Conservation (phyloP, 139 green algal genomes). For the Astrephomene gubernaculifera region DNA sequence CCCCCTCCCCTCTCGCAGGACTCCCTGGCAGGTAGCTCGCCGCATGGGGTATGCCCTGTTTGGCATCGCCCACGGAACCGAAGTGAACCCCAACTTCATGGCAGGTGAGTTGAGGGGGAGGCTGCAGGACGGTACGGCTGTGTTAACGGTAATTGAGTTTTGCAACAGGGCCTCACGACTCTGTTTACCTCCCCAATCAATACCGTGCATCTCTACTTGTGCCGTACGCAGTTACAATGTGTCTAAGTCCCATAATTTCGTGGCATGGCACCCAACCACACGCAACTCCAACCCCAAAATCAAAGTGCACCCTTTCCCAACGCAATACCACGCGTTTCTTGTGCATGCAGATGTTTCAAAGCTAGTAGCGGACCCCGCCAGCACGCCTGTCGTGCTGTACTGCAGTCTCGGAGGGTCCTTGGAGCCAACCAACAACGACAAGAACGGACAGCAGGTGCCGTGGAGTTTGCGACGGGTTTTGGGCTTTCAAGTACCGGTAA, state of each 20-base stretch:
- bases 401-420: constrained; percentile 78
- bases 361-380: constrained; percentile 3
- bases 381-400: constrained; percentile 59
- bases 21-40: constrained; percentile 58
- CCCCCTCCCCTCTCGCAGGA: constrained; percentile 39
- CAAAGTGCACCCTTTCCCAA: neutral
- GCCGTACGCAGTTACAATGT: neutral
- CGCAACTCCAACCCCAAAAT: neutral
- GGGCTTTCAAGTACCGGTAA: neutral
- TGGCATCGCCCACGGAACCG: constrained; percentile 79
- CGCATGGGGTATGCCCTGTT: constrained; percentile 77
- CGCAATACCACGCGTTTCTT: neutral
- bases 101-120: constrained; percentile 31
- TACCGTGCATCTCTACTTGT: neutral
- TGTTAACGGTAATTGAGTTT: neutral
- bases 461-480: neutral
- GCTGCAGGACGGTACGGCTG: too few relatives aligned
- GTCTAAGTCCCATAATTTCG: neutral
- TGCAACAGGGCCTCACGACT: neutral
- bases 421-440: constrained; percentile 59
- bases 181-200: neutral
- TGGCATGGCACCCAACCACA: neutral
- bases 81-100: constrained; percentile 76
- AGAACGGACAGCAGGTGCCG: constrained; percentile 54
- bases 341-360: neutral